Base-by-base conservation (phyloP, 805 yeast species). In the Ogataea methylovora region DNA sequence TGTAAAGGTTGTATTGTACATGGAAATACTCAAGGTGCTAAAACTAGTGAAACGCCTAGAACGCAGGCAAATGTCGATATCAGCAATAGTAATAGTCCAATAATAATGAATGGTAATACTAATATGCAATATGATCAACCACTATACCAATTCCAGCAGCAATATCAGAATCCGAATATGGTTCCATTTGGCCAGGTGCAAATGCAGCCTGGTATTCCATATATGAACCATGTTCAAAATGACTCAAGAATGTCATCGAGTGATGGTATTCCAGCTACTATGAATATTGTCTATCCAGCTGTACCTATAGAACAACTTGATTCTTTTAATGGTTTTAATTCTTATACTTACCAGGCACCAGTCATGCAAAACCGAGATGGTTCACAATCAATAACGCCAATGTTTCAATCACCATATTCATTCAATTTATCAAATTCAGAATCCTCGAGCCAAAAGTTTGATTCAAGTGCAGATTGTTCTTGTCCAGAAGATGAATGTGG, bases 1-100 rank as follows among this genome's bases (percentile, higher is more conserved):
- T 60, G 65, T 41, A 49, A 45, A 12, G 50, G 38, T 5, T 60
- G 65, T 37, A 35, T 45, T 12, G 61, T 47, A 5, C 65, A 60
- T 36, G 41, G 40, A 23, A 26, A 29, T 35, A 19, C 29, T 41
- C 11, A 34, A 39, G 9, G 21, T 42, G 34, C 12, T 18, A 34
- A 20, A 20, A 20, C 22, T 20, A 7, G 22, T 7, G 22, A 7
- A 20, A 20, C 9, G 8, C 22, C 9, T 20, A 20, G 17, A 13
- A 13, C 16, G 5, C 16, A 11, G 16, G 17, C 13, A 24, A 28
- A 16, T n/a, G 16, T 12, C 28, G 19, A n/a, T 11, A 10, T 13
- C 7, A 33, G 17, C 19, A 32, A 30, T 22, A 11, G 21, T 3
- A 14, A 21, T 14, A 22, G n/a, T 11, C 19, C 30, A 10, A 20